phyloP scores from a whole-genome alignment of 2,329 filamentous ascomycete genomes.

The Arthrinium phaeospermum region DNA sequence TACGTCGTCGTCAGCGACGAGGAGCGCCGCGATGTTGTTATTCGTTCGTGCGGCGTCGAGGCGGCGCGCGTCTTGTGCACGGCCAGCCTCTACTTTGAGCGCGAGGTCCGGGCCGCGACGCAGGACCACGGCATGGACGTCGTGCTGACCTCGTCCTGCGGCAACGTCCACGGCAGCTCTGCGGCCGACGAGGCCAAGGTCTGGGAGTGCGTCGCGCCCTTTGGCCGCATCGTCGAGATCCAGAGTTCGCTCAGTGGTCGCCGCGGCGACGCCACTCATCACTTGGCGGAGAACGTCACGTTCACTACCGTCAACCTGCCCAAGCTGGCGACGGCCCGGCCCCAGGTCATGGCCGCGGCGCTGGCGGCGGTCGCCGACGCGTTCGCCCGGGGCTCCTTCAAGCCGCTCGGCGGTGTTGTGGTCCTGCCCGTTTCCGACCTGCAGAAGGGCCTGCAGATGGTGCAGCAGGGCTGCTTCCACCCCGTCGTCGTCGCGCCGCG shows the following conservation, averaged over 20 bases:
- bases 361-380: constrained; percentile 34
- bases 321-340: constrained; percentile 42
- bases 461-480: constrained; percentile 46
- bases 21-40: constrained; percentile 19
- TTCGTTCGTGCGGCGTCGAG: constrained; percentile 16
- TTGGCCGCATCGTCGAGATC: constrained; percentile 39
- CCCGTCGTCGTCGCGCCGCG: constrained; percentile 12
- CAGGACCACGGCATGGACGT: constrained; percentile 20
- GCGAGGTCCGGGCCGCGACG: constrained; percentile 15
- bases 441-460: constrained; percentile 47
- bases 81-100: constrained; percentile 19
- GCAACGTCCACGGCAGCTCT: constrained; percentile 36
- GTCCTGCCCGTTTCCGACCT: constrained; percentile 41
- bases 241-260: constrained; percentile 26
- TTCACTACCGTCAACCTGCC: constrained; percentile 54
- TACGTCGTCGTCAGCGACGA: constrained; percentile 21
- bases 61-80: constrained; percentile 21
- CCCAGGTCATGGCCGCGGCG: constrained; percentile 31
- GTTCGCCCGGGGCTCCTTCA: constrained; percentile 33
- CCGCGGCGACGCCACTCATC: constrained; percentile 44
- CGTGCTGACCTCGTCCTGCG: constrained; percentile 32
- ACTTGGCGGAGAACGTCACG: constrained; percentile 53
- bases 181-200: constrained; percentile 37
- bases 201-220: constrained; percentile 38
- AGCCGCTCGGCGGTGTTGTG: constrained; percentile 41